phyloP scores from a whole-genome alignment of 441 rosid genomes.

The Gossypium schwendimanii region DNA sequence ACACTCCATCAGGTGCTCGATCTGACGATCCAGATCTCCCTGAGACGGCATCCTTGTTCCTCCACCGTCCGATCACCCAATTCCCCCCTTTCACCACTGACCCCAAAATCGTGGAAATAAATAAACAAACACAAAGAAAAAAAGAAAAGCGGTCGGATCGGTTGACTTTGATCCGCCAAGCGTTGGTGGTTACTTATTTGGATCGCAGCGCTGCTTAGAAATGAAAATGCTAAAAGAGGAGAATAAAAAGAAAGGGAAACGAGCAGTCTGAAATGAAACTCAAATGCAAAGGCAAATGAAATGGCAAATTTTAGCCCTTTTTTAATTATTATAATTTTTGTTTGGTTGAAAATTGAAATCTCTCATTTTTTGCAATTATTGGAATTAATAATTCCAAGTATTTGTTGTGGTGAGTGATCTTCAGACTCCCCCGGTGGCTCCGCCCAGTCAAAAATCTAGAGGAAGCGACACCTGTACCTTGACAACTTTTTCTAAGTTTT shows the following conservation, averaged over 20 bases:
- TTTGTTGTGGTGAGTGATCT: slow-evolving; percentile 4
- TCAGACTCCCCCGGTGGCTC: slow-evolving; percentile 31
- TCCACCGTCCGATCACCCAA: slow-evolving; percentile 15
- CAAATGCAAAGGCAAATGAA: slow-evolving; percentile 44
- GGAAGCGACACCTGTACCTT: slow-evolving; percentile 21
- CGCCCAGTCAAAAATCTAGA: slow-evolving; percentile 30
- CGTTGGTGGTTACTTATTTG: neutral
- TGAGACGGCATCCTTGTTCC: slow-evolving; percentile 58
- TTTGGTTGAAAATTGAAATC: neutral
- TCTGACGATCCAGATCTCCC: slow-evolving; percentile 96
- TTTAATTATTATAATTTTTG: neutral
- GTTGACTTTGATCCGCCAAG: slow-evolving; percentile 10
- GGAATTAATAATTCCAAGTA: neutral
- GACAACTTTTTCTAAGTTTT: neutral
- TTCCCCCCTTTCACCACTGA: neutral
- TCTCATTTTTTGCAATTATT: neutral
- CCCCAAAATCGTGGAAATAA: neutral
- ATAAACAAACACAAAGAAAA: neutral
- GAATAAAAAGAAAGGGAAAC: neutral
- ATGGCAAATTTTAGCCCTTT: neutral
- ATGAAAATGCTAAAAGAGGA: neutral
- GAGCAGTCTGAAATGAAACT: slow-evolving; percentile 24
- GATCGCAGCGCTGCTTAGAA: neutral
- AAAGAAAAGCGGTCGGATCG: neutral
- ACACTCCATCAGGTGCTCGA: slow-evolving; percentile 96